These are phyloP conservation scores for Spiraea crenata DNA, from an alignment of 331 rosid genomes.

Conservation along the genomic window DNA sequence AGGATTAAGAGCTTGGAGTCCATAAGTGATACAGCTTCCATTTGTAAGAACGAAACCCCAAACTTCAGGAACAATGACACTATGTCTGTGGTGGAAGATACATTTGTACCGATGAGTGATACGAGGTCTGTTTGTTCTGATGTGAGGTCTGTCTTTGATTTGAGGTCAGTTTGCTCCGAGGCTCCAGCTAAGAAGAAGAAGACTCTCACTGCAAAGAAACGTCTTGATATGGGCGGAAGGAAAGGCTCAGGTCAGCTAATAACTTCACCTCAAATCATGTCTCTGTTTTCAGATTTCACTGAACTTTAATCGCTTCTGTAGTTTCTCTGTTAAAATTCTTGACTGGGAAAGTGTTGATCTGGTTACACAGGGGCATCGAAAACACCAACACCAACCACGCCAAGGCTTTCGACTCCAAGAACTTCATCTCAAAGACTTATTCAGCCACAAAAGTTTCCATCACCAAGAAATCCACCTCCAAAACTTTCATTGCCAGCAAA, in stretches of 20 bases:
- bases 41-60: slow-evolving; percentile 26
- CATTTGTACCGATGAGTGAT: slow-evolving; percentile 23
- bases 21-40: slow-evolving; percentile 28
- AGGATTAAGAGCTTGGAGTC: slow-evolving; percentile 37
- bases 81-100: slow-evolving; percentile 39
- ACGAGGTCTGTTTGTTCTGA: slow-evolving; percentile 35
- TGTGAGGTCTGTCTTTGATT: slow-evolving; percentile 34
- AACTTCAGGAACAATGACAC: slow-evolving; percentile 21
- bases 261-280: background rate
- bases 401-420: slow-evolving; percentile 35
- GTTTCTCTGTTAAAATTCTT: background rate
- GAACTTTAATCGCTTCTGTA: background rate
- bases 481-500: slow-evolving; percentile 34
- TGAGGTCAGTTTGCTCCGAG: slow-evolving; percentile 35
- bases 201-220: slow-evolving; percentile 26
- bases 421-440: too few relatives aligned
- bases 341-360: slow-evolving; percentile 12
- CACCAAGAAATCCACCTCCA: slow-evolving; percentile 22
- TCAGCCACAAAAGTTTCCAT: background rate
- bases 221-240: slow-evolving; percentile 30
- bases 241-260: slow-evolving; percentile 57
- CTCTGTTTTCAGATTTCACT: background rate
- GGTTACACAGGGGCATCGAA: slow-evolving; percentile 40
- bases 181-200: slow-evolving; percentile 46
- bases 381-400: slow-evolving; percentile 21